Evolutionary conservation across 1,139 yeast species (phyloP).

Genomic region (Arxiozyma slooffiae): DNA sequence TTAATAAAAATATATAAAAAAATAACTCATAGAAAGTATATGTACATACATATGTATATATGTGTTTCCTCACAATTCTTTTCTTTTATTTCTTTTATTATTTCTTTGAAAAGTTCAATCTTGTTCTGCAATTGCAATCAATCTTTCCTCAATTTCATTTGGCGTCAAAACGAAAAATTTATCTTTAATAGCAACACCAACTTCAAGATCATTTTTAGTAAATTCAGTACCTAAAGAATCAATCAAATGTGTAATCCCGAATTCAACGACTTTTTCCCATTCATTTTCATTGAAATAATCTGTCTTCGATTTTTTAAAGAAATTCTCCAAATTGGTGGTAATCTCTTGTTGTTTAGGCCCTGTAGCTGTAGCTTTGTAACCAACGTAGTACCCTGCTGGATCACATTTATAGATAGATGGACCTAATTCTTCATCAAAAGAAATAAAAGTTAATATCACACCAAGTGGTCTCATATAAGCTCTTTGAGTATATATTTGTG

Average conservation of each 20-base stretch:
- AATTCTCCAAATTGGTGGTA: slow-evolving; percentile 81
- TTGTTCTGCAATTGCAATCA: slow-evolving; percentile 90
- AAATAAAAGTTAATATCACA: slow-evolving; percentile 79
- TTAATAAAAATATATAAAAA: not conserved
- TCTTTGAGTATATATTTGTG: slow-evolving; percentile 92
- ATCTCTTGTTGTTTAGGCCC: slow-evolving; percentile 98
- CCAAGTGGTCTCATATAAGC: slow-evolving; percentile 99
- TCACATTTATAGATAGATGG: slow-evolving; percentile 91
- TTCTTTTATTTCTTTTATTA: not conserved
- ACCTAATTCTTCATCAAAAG: slow-evolving; percentile 80
- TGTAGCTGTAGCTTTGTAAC: slow-evolving; percentile 86
- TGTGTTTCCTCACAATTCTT: not conserved
- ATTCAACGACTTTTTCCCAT: slow-evolving; percentile 84
- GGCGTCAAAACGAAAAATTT: slow-evolving; percentile 61
- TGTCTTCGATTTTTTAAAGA: slow-evolving; percentile 48
- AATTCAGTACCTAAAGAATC: slow-evolving; percentile 86
- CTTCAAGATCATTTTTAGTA: slow-evolving; percentile 83
- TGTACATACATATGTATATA: not conserved
- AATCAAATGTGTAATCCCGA: slow-evolving; percentile 77
- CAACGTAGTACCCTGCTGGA: slow-evolving; percentile 93
- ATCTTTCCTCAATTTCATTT: slow-evolving; percentile 88
- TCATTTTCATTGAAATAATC: slow-evolving; percentile 46
- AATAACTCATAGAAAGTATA: not conserved
- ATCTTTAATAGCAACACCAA: slow-evolving; percentile 71
- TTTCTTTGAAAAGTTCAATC: too few relatives aligned